Base-by-base conservation (phyloP, 768 basidiomycete genomes). In the Calocybe cyanea region DNA sequence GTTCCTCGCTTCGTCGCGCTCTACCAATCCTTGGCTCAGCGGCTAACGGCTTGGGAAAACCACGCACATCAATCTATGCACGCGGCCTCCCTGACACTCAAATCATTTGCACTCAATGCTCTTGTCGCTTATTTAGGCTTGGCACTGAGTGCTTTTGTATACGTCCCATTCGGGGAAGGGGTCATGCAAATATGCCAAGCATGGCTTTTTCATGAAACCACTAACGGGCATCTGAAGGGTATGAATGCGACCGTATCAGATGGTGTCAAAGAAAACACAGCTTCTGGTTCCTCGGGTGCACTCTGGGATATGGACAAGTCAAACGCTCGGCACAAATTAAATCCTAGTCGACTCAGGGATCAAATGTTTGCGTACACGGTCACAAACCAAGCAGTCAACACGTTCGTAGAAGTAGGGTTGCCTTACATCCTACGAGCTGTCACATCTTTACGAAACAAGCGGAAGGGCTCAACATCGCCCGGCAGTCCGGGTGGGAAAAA, bases 321-420 rank as follows among this genome's bases (percentile, higher is more conserved):
- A 7, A 75, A 63, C 44, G 81, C 77, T 25, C 70, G 76, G 37
- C 65, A 70, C 50, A 86, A 84, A 59, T 63, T 87, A 14, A 80
- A 82, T 49, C 78, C 85, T 7, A 72, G 71, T 38, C 72, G 95
- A 46, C 69, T 98, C 44, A 78, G 85, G 62, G 85, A 87, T 33
- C 92, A 98, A 70, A 87, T 97, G 80, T 94, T 96, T 57, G 93
- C 94, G 13, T 91, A 83, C 59, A 83, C 82, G 17, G 92, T 94
- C 0, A 95, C 92, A 17, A 90, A 88, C 59, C 94, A 97, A 67
- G 78, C 80, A 23, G 63, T 91, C 56, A 82, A 87, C 56, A 82
- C 83, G 0, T 81, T 91, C 59, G 66, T 74, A 41, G 94, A 96
- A 58, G 71, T 94, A 45, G 87, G 83, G 2, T 65, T 96, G 17